These are phyloP conservation scores for Neofusicoccum cordaticola DNA, from an alignment of 2,329 filamentous ascomycete genomes.

Conservation along the genomic window DNA sequence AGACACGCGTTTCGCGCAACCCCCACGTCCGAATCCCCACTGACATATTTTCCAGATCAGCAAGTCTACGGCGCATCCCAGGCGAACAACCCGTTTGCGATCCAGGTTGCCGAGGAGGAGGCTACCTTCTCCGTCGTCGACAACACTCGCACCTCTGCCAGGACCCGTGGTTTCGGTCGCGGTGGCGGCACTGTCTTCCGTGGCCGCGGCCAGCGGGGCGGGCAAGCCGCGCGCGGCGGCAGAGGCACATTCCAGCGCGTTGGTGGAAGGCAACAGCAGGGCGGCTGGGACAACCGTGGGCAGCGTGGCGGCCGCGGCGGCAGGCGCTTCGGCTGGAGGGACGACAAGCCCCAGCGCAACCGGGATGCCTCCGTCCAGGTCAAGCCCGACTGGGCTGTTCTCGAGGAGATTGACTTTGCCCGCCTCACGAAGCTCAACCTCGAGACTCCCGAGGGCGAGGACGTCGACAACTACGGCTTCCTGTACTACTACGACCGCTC, in stretches of 20 bases:
- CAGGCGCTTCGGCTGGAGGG: conserved; percentile 95
- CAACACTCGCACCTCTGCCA: conserved; percentile 82
- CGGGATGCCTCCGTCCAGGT: conserved; percentile 95
- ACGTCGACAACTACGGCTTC: conserved; percentile 94
- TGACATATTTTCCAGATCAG: conserved; percentile 64
- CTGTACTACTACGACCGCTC: conserved; percentile 96
- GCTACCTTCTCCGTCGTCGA: conserved; percentile 97
- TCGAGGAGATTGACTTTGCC: conserved; percentile 99
- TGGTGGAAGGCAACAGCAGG: conserved; percentile 64
- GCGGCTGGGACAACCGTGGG: conserved; percentile 66
- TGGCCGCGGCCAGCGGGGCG: conserved; percentile 71
- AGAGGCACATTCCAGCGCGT: conserved; percentile 72
- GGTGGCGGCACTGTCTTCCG: conserved; percentile 89
- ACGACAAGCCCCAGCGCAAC: conserved; percentile 96
- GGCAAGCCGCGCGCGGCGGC: conserved; percentile 68
- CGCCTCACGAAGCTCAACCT: conserved; percentile 93
- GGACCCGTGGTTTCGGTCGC: conserved; percentile 76
- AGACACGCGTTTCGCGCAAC: not conserved
- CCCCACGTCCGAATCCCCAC: not conserved
- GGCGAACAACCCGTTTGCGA: conserved; percentile 74
- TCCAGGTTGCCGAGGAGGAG: conserved; percentile 91
- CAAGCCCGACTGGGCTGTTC: conserved; percentile 89
- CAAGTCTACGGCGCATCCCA: conserved; percentile 93
- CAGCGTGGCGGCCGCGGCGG: conserved; percentile 70
- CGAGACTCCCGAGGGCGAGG: conserved; percentile 90